Evolutionary conservation across 495 filamentous ascomycete genomes (phyloP).

Genomic region (Hypoxylon subgilvum): DNA sequence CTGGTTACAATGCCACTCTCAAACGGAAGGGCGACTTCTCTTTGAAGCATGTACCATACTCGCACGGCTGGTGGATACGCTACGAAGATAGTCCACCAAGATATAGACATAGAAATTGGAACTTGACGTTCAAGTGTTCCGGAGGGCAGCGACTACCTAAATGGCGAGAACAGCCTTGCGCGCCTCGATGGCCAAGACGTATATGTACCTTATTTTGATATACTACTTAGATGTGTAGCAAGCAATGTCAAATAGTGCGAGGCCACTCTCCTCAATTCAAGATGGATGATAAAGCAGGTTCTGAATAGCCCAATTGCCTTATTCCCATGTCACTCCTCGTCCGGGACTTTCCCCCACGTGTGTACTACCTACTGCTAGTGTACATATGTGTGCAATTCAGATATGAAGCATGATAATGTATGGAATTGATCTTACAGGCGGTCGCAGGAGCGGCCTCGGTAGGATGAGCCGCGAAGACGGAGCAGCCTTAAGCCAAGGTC

Average conservation of each 20-base stretch:
- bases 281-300: conserved; percentile 11
- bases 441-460: conserved; percentile 30
- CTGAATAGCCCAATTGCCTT: background rate
- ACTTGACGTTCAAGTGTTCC: conserved; percentile 15
- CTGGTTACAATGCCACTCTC: background rate
- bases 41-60: conserved; percentile 29
- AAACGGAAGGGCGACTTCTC: background rate
- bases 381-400: conserved; percentile 6
- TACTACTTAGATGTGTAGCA: conserved; percentile 23
- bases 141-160: conserved; percentile 13
- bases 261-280: conserved; percentile 44
- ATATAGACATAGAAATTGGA: conserved; percentile 36
- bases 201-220: conserved; percentile 26
- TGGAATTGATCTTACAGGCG: conserved; percentile 27
- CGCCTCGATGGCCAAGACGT: conserved; percentile 18
- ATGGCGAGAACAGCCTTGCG: conserved; percentile 23
- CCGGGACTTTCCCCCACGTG: no score
- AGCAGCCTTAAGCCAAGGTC: conserved; percentile 31
- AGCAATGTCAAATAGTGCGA: conserved; percentile 23
- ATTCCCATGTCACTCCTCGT: background rate
- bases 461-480: conserved; percentile 25
- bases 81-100: conserved; percentile 6
- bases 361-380: no score
- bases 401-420: conserved; percentile 23
- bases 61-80: conserved; percentile 7